Evolutionary conservation across 192 early-diverging fungal genomes (phyloP), one percentile per base, ranked within the genome.

Genomic region (Gonapodya sp.): DNA sequence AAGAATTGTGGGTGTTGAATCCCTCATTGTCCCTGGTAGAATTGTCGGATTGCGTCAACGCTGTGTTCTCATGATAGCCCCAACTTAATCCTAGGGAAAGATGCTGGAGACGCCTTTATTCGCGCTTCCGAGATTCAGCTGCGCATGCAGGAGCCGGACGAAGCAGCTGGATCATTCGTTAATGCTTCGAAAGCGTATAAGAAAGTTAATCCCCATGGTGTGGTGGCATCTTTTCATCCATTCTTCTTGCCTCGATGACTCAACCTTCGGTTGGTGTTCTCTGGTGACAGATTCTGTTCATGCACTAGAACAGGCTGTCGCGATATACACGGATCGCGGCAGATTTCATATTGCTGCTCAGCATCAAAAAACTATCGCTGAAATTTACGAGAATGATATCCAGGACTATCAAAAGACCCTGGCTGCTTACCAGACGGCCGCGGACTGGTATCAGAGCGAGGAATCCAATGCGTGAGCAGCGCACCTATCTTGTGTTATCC

Each of bases 331-430:
- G 8, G 94, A 95, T 83, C 86, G 89, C 36, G 97, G 97, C 72
- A 87, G 93, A 18, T 97, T 99, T 87, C 89, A 91, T 73, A 87
- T 89, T 0, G 97, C 97, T 31, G 97, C 97, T n/a, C 89, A 89
- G 74, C 95, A 98, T 83, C 92, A 96, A 84, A 95, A 98, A 84
- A 94, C 96, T 73, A 92, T 98, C 87, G 98, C 96, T 31, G 90
- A 92, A 83, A 94, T 97, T 36, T 96, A 95, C 84, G 95, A 97
- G 82, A 89, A 87, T 33, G 94, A 97, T 75, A 83, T 97, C 24
- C 88, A 89, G 32, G 94, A 96, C 87, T 79, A 92, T 34, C 89
- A 92, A 37, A 89, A 90, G 30, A 94, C 97, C 31, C 92, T 95
- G 89, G 84, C 92, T 33, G 94, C 96, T 0, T 99, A 98, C 87